These are phyloP conservation scores for Dendrobium catenatum DNA, from an alignment of 106 monocot genomes.

Conservation along the genomic window DNA sequence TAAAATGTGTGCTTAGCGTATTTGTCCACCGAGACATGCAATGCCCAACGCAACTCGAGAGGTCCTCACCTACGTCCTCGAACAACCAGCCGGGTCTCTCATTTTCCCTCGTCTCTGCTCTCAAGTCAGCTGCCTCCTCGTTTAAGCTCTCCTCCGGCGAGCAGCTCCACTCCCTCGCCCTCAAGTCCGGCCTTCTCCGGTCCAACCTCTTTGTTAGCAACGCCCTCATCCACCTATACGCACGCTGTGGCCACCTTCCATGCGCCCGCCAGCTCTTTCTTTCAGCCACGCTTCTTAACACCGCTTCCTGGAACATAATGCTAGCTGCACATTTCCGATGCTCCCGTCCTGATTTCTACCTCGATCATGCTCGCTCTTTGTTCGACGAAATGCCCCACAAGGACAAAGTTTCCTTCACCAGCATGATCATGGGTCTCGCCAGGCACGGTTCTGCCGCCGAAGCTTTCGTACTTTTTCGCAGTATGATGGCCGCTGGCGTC, in stretches of 20 bases:
- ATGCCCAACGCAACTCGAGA: neutral
- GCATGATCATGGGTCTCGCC: constrained; percentile 45
- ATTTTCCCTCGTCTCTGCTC: constrained; percentile 23
- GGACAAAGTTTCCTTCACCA: constrained; percentile 57
- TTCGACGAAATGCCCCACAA: constrained; percentile 34
- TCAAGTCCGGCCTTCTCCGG: constrained; percentile 26
- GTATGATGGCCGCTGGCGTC: constrained; percentile 34
- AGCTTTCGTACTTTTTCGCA: constrained; percentile 29
- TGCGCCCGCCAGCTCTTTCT: constrained; percentile 12
- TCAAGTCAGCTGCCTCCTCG: constrained; percentile 22
- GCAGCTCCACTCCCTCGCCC: constrained; percentile 34
- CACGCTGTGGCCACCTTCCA: neutral
- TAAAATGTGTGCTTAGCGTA: neutral
- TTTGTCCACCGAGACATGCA: neutral
- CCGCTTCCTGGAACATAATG: constrained; percentile 45
- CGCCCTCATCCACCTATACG: constrained; percentile 38
- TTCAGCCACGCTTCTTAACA: constrained; percentile 20
- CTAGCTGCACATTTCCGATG: constrained; percentile 19
- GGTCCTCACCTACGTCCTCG: neutral
- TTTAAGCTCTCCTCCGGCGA: constrained; percentile 19
- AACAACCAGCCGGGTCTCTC: neutral
- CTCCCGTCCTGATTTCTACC: neutral
- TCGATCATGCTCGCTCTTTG: constrained; percentile 22
- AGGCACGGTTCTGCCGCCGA: constrained; percentile 14
- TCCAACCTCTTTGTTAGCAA: constrained; percentile 46